Base-by-base conservation (phyloP, 345 rosid genomes). In the Syzygium aromaticum region DNA sequence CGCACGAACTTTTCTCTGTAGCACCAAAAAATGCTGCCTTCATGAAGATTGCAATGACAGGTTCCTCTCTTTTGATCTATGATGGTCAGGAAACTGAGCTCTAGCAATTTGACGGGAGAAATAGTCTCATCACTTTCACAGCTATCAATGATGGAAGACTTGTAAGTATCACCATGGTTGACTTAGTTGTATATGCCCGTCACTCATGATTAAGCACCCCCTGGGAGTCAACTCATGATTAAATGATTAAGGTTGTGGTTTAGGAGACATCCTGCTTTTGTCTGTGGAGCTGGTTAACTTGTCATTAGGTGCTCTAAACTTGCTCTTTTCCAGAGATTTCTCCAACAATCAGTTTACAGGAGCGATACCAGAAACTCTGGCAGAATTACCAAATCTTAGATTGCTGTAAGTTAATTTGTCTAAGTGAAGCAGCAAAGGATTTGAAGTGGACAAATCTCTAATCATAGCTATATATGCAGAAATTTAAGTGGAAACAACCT, bases 291-390 rank as follows among this genome's bases (percentile, higher is more conserved):
- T 85, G 23, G 28, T 38, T 52, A 11, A 59, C 30, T 59, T 11
- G 64, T 25, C 15, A 59, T 59, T 5, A 59, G 64, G 30, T 5
- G 11, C 27, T 59, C 64, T 59, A 12, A 59, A 59, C 64, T 38
- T 53, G 14, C 8, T 46, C 54, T n/a, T 23, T 16, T 5, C 8
- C 92, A 94, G 98, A 89, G 95, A 95, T 87, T 89, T 94, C 53
- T 95, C 98, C 5, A 59, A 91, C 64, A 95, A 93, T 85, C 90
- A 54, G 67, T 88, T 95, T 67, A 86, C 89, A 9, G 95, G 96
- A 84, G 51, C 84, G 2, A 84, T 95, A 77, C 96, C 97, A 15
- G 84, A 12, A 0, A 85, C 90, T 86, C 80, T 94, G 1, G 86
- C 91, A 16, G 43, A 87, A 17, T 56, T 93, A 89, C 40, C 87